Evolutionary conservation across 257 asterid genomes (phyloP), one percentile per base, ranked within the genome.

Genomic region (Solanum sitiens): DNA sequence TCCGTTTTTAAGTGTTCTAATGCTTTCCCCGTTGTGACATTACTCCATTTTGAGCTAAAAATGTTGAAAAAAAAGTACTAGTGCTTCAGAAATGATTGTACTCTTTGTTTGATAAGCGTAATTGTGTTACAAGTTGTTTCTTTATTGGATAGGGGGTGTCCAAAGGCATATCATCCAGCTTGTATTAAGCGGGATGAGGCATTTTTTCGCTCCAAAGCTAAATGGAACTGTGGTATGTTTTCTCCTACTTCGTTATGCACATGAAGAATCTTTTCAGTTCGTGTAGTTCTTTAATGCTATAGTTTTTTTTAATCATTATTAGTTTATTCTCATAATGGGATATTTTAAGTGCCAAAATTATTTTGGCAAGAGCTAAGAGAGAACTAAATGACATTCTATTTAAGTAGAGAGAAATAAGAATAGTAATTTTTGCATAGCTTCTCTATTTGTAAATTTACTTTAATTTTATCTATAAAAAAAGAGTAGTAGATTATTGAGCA

Each of bases 161-260:
- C 99, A 0, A 97, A 97, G 93, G 99, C 99, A 13, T 97, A 97
- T 86, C 99, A 97, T 88, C 95, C 98, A 18, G 94, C 98, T 13
- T 97, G 99, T 88, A 93, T 97, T 77, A 97, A 97, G 94, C 93
- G 99, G 50, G 98, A 96, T 20, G 98, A 96, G 90, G 93, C 94
- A 5, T 97, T 95, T 91, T 97, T 97, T 37, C 91, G 91, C 67
- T 93, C 98, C 40, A 95, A 92, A 89, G 92, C 98, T 2, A 96
- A 92, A 88, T 97, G 99, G 99, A 92, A 92, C 74, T 97, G 99
- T 63, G 99, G 93, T 91, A 91, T 70, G 87, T 21, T 21, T 27
- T 84, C 80, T 79, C 18, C 27, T 79, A 7, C 67, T 15, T 44
- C 15, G 11, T 77, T 77, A 25, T 27, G 14, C 61, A 14, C 63